Evolutionary conservation across 2,329 filamentous ascomycete species (phyloP).

Genomic region (Colletotrichum tropicale): DNA sequence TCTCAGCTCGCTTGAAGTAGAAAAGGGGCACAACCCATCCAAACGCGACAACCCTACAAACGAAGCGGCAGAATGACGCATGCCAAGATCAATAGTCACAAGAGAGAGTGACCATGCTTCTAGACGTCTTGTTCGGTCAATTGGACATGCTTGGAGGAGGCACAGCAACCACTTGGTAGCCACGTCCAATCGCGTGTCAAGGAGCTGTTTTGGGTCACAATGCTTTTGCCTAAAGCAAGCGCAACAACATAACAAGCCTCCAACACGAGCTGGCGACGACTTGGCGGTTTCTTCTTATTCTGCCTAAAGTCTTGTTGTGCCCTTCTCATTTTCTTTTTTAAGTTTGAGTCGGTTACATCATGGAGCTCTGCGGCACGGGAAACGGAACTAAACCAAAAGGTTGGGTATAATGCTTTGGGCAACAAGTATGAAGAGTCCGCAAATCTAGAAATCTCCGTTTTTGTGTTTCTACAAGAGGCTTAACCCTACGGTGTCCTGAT

Average conservation of each 20-base stretch:
- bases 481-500: accelerated
- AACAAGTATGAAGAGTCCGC: too few relatives aligned
- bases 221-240: background rate
- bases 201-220: background rate
- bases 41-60: background rate
- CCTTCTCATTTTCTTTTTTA: too few relatives aligned
- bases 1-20: background rate
- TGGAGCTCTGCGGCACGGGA: too few relatives aligned
- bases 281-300: background rate
- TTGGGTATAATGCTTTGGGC: background rate
- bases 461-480: too few relatives aligned
- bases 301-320: background rate
- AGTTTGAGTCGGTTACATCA: too few relatives aligned
- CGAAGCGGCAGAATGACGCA: background rate
- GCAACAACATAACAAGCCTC: background rate
- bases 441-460: accelerated
- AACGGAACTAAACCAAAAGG: accelerated
- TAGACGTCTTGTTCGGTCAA: background rate
- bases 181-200: background rate
- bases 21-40: background rate
- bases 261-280: background rate
- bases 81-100: background rate
- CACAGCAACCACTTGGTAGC: background rate
- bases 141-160: background rate
- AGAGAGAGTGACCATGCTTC: background rate